Conservation (phyloP, 2,329 filamentous ascomycete genomes). For the Colletotrichum tanaceti region DNA sequence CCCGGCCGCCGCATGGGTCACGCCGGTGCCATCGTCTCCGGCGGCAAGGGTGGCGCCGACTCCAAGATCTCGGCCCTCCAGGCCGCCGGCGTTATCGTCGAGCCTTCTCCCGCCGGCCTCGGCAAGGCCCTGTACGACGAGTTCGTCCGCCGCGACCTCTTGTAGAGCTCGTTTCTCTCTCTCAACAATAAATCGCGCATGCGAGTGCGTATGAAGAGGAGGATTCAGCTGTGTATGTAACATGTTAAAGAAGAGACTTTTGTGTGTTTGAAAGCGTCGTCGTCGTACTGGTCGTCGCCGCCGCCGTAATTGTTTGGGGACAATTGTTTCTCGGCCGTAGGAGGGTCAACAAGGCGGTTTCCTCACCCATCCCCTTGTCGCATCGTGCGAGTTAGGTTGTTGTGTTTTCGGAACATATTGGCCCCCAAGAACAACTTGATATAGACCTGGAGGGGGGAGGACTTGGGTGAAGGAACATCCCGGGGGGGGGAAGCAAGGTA, state of each 20-base stretch:
- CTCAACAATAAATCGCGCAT: constrained; percentile 2
- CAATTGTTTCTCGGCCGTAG: constrained; percentile 5
- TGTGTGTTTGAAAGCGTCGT: constrained; percentile 26
- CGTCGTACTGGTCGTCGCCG: neutral
- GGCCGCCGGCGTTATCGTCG: constrained; percentile 92
- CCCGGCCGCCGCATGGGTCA: constrained; percentile 98
- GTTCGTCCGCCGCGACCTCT: constrained; percentile 94
- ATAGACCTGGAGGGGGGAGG: constrained; percentile 19
- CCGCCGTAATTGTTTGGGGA: constrained; percentile 22
- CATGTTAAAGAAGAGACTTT: constrained; percentile 38
- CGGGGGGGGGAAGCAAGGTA: neutral
- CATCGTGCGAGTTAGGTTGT: constrained; percentile 10
- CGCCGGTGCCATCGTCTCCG: constrained; percentile 96
- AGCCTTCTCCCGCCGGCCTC: constrained; percentile 90
- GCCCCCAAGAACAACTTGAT: constrained; percentile 13
- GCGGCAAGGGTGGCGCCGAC: constrained; percentile 97
- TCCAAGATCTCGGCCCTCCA: constrained; percentile 97
- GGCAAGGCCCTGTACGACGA: constrained; percentile 95
- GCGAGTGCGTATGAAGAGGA: constrained; percentile 18
- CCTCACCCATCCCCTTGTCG: neutral
- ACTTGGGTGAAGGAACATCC: neutral
- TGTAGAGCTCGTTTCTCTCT: constrained; percentile 68
- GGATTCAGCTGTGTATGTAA: constrained; percentile 40
- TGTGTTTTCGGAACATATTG: constrained; percentile 16
- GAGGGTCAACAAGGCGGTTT: neutral